These are phyloP conservation scores for Fusarium sp. DNA, from an alignment of 2,329 filamentous ascomycete species.

Conservation along the genomic window DNA sequence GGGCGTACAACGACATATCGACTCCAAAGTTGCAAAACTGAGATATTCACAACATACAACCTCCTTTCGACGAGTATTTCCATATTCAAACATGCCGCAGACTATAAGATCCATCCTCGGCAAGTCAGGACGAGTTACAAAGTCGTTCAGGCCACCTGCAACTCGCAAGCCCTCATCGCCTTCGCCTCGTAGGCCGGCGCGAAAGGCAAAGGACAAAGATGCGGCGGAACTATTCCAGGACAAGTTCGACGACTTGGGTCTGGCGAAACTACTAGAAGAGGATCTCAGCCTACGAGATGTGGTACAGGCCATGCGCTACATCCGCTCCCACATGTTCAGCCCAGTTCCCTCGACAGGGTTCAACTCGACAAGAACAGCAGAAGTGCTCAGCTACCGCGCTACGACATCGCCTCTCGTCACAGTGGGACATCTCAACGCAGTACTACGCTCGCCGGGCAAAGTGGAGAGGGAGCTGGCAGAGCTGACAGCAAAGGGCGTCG, in stretches of 20 bases:
- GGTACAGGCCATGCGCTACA: conserved; percentile 72
- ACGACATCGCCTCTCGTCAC: conserved; percentile 73
- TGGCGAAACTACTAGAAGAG: conserved; percentile 63
- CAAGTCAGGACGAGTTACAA: conserved; percentile 49
- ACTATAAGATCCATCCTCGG: conserved; percentile 53
- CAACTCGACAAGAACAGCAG: conserved; percentile 70
- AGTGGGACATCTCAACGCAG: conserved; percentile 71
- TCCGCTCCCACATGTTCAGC: conserved; percentile 71
- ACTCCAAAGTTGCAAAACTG: not conserved
- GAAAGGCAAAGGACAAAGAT: conserved; percentile 36
- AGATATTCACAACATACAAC: not conserved
- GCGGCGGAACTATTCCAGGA: conserved; percentile 49
- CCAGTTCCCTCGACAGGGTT: conserved; percentile 72
- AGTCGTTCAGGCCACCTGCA: conserved; percentile 38
- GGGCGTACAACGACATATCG: conserved; percentile 7
- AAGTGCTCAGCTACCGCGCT: conserved; percentile 70
- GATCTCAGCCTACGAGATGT: conserved; percentile 70
- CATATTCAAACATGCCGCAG: conserved; percentile 38
- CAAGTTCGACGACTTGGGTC: conserved; percentile 69
- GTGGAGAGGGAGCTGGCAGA: conserved; percentile 75
- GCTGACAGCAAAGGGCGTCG: conserved; percentile 64
- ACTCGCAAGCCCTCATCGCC: conserved; percentile 30
- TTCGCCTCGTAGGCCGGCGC: conserved; percentile 41
- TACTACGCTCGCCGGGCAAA: conserved; percentile 70
- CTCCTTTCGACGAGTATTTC: no score